phyloP scores from a whole-genome alignment of 208 protist genomes.

The Phytomonas francai region DNA sequence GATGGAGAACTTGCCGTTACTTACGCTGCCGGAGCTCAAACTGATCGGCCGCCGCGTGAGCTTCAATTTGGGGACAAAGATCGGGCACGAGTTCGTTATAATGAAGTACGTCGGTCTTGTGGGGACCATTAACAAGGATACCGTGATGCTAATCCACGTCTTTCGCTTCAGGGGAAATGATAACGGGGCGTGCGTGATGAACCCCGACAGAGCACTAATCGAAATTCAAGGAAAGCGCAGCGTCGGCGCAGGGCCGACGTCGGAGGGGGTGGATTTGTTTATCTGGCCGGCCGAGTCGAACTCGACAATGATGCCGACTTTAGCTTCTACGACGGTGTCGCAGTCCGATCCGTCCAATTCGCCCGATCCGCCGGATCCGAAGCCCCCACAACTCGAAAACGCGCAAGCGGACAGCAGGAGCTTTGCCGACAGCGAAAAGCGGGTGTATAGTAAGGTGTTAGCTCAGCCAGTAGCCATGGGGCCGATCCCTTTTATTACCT shows the following conservation, averaged over 20 bases:
- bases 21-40: conserved; percentile 59
- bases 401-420: conserved; percentile 16
- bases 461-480: conserved; percentile 28
- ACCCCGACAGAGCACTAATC: conserved; percentile 7
- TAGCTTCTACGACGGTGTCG: conserved; percentile 8
- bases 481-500: conserved; percentile 74
- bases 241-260: not conserved
- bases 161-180: conserved; percentile 62
- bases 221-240: too few relatives aligned
- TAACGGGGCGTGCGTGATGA: conserved; percentile 29
- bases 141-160: conserved; percentile 68
- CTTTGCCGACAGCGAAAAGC: conserved; percentile 12
- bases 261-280: not conserved
- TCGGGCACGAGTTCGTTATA: conserved; percentile 27
- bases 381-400: conserved; percentile 11
- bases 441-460: conserved; percentile 21
- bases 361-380: not conserved
- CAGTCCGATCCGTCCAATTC: too few relatives aligned
- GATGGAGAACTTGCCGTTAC: conserved; percentile 47
- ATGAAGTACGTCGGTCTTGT: conserved; percentile 74
- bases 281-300: not conserved
- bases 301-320: conserved; percentile 18
- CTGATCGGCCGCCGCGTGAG: conserved; percentile 75
- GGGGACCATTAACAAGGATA: conserved; percentile 62
- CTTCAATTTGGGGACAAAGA: conserved; percentile 49